Evolutionary conservation across 108 stramenopile genomes (phyloP).

Genomic region (Schizochytrium sp.): DNA sequence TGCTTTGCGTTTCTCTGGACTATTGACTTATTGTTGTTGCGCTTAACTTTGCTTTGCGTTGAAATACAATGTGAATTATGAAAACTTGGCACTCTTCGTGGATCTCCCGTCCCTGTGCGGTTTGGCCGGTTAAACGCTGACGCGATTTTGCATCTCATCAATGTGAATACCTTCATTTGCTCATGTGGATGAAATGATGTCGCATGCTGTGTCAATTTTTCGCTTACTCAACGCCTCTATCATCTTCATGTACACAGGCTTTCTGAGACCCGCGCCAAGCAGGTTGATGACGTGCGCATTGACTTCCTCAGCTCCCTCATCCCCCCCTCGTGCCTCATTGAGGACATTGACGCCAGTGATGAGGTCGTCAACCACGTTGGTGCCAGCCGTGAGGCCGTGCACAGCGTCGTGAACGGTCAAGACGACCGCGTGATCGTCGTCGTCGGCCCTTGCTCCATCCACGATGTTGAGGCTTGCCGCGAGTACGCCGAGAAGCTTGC

Average conservation of each 20-base stretch:
- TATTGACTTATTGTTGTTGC: too few relatives aligned
- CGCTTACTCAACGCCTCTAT: too few relatives aligned
- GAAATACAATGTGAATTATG: too few relatives aligned
- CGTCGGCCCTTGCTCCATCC: constrained; percentile 56
- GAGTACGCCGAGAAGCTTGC: constrained; percentile 53
- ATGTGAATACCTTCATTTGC: too few relatives aligned
- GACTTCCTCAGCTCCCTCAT: constrained; percentile 44
- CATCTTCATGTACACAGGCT: background rate
- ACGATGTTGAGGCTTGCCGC: constrained; percentile 14
- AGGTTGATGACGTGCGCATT: constrained; percentile 57
- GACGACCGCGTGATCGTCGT: constrained; percentile 53
- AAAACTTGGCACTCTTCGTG: too few relatives aligned
- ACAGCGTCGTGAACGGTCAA: constrained; percentile 21
- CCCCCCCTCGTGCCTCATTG: constrained; percentile 56
- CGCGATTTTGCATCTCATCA: too few relatives aligned
- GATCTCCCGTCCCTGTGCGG: too few relatives aligned
- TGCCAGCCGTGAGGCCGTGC: constrained; percentile 16
- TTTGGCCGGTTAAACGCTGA: too few relatives aligned
- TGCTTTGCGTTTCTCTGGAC: too few relatives aligned
- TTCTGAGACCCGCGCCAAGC: background rate
- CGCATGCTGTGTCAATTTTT: too few relatives aligned
- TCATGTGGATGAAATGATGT: too few relatives aligned
- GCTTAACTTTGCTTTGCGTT: too few relatives aligned
- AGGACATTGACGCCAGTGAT: constrained; percentile 36
- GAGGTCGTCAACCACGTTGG: constrained; percentile 29